A percentile compares a stretch with the other conserved stretches of the same genome.
phyloP scores from a whole-genome alignment of 1,139 yeast species.

The Pichia sp. region DNA sequence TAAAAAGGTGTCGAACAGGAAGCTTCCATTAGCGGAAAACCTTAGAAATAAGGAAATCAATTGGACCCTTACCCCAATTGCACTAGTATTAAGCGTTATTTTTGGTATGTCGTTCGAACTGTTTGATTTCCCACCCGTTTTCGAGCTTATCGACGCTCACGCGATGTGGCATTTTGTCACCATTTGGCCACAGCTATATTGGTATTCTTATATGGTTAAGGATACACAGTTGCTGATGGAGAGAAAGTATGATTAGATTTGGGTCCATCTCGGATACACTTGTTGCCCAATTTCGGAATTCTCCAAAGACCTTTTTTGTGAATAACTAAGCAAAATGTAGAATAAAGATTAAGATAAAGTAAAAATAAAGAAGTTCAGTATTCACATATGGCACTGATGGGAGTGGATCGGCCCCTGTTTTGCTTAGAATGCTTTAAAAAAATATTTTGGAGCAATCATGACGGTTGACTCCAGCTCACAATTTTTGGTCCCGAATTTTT shows the following conservation, averaged over 20 bases:
- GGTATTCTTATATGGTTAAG: slow-evolving; percentile 31
- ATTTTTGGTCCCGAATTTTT: too few relatives aligned
- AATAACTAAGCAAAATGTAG: too few relatives aligned
- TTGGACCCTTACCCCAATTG: slow-evolving; percentile 46
- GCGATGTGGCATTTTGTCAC: slow-evolving; percentile 87
- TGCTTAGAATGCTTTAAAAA: too few relatives aligned
- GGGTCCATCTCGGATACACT: too few relatives aligned
- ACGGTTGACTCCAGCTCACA: too few relatives aligned
- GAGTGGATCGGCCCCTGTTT: too few relatives aligned
- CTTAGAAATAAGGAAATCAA: slow-evolving; percentile 21
- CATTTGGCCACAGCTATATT: slow-evolving; percentile 44
- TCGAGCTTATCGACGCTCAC: slow-evolving; percentile 78
- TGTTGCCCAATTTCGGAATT: too few relatives aligned
- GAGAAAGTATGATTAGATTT: slow-evolving; percentile 19
- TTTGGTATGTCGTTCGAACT: slow-evolving; percentile 82
- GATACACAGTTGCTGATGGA: slow-evolving; percentile 26
- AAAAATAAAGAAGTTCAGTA: too few relatives aligned
- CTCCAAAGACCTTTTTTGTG: too few relatives aligned
- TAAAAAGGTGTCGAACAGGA: slow-evolving; percentile 20
- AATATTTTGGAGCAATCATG: too few relatives aligned
- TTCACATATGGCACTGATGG: too few relatives aligned
- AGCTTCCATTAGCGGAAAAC: slow-evolving; percentile 23
- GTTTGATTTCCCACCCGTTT: slow-evolving; percentile 78
- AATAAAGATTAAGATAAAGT: too few relatives aligned
- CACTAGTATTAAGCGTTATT: slow-evolving; percentile 45